Conservation (phyloP, 2,329 filamentous ascomycete species). For the Aspergillus sp. region DNA sequence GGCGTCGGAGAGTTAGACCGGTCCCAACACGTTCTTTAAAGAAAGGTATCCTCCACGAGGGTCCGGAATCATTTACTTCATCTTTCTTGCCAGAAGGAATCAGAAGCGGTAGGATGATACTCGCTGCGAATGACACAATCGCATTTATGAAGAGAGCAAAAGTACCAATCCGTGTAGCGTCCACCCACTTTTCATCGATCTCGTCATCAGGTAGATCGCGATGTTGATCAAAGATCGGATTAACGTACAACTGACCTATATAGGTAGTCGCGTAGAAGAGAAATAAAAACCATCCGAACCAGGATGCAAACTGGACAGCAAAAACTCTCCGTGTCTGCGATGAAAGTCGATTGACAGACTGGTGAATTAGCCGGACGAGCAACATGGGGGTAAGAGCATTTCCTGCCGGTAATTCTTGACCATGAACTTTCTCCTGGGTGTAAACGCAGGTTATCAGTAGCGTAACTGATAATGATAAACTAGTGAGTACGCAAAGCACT, state of each 20-base stretch:
- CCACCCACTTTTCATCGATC: slow-evolving; percentile 72
- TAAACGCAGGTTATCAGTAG: slow-evolving; percentile 61
- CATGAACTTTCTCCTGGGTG: slow-evolving; percentile 74
- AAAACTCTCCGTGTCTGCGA: slow-evolving; percentile 78
- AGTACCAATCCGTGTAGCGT: slow-evolving; percentile 78
- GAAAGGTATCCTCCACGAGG: slow-evolving; percentile 45
- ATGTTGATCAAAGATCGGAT: slow-evolving; percentile 70
- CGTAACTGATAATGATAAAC: slow-evolving; percentile 62
- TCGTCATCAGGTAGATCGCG: slow-evolving; percentile 70
- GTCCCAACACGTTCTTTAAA: slow-evolving; percentile 56
- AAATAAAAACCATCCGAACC: slow-evolving; percentile 94
- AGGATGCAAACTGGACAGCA: slow-evolving; percentile 74
- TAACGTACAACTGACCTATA: slow-evolving; percentile 84
- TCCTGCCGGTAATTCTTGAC: slow-evolving; percentile 56
- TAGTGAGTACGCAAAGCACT: slow-evolving; percentile 79
- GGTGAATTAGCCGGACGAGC: slow-evolving; percentile 74
- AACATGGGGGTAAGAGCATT: slow-evolving; percentile 60
- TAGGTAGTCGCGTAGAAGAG: slow-evolving; percentile 94
- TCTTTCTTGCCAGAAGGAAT: slow-evolving; percentile 63
- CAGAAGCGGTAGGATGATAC: slow-evolving; percentile 77
- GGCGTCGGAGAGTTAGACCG: slow-evolving; percentile 76
- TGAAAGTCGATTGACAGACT: slow-evolving; percentile 69
- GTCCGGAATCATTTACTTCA: slow-evolving; percentile 10
- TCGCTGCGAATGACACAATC: slow-evolving; percentile 72
- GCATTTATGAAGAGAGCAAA: slow-evolving; percentile 89